A percentile compares a stretch with the other conserved stretches of the same genome.
Conservation (phyloP, 1,284 basidiomycete genomes). For the Ganoderma multipileum region DNA sequence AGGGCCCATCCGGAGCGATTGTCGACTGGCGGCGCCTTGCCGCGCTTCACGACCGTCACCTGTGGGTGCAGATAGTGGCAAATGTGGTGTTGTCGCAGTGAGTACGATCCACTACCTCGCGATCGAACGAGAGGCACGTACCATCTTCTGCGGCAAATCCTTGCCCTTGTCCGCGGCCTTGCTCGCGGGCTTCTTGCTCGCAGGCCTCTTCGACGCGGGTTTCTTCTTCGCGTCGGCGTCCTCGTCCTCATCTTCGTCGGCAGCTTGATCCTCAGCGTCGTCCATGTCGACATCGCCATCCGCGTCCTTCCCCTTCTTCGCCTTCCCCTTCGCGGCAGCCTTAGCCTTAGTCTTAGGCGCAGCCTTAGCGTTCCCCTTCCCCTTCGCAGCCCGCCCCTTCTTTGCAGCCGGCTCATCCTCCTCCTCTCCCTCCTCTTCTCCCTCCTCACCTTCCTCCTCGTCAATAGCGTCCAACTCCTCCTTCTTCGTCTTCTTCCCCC, state of each 20-base stretch:
- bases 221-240: not conserved
- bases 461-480: conserved; percentile 35
- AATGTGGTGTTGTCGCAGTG: not conserved
- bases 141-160: conserved; percentile 44
- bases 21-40: conserved; percentile 65
- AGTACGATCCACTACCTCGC: not conserved
- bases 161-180: conserved; percentile 13
- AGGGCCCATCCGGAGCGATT: conserved; percentile 53
- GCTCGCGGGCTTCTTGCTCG: conserved; percentile 18
- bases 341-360: conserved; percentile 16
- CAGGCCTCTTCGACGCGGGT: conserved; percentile 11
- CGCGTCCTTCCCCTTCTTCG: conserved; percentile 32
- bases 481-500: conserved; percentile 30
- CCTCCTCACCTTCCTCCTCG: conserved; percentile 31
- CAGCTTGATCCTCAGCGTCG: conserved; percentile 27
- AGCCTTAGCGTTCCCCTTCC: conserved; percentile 46
- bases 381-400: conserved; percentile 10
- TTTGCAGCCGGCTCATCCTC: conserved; percentile 22
- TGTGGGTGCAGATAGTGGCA: conserved; percentile 31
- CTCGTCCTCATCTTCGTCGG: conserved; percentile 32
- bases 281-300: conserved; percentile 27
- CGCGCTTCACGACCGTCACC: conserved; percentile 64
- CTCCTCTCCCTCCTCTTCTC: conserved; percentile 23
- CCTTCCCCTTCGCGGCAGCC: conserved; percentile 10
- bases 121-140: conserved; percentile 18